Base-by-base conservation (phyloP, 441 rosid species). In the Theobroma grandiflorum region DNA sequence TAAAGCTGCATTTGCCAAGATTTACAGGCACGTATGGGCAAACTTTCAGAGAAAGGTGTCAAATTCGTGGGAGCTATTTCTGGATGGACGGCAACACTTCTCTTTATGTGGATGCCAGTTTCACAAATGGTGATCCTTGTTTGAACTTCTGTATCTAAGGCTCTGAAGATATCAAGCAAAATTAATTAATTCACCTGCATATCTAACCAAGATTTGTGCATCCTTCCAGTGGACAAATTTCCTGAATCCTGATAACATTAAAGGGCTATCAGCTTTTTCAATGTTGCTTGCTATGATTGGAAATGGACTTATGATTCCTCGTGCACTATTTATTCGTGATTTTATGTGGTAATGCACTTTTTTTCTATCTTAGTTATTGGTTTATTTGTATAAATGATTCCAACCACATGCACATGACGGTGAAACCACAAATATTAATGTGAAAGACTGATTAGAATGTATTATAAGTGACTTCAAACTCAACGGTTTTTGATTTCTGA, bases 81-180 rank as follows among this genome's bases (percentile, higher is more conserved):
- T 82, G 99, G 99, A 83, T 96, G 98, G 99, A 93, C 98, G 26
- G 97, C 99, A 14, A 94, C 99, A 33, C 92, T 96, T 83, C 95
- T 96, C 80, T 96, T 96, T 89, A 96, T 94, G 99, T 94, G 98
- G 98, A 94, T 94, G 98, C 97, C 98, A 62, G 92, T 96, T 77
- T 83, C 97, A 6, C 98, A 94, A 82, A 90, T 93, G 99, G 99
- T 96, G 83, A 80, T 76, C 55, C 55, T 69, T 59, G 6, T 66
- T 72, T 5, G 11, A 49, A 53, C 78, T 70, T 62, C 37, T 74
- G 3, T 31, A 18, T 50, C 37, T 6, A 62, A 68, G 43, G 31
- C 43, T 58, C 8, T 22, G 62, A 64, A 74, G 68, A 64, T 37
- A 4, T 26, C 43, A 63, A 78, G 62, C 7, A 53, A 40, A 53